Percentiles rank a stretch among this genome's conserved stretches.
These are phyloP conservation scores for Cenchrus fungigraminus DNA, from an alignment of 176 grass and related monocot species.

Conservation along the genomic window DNA sequence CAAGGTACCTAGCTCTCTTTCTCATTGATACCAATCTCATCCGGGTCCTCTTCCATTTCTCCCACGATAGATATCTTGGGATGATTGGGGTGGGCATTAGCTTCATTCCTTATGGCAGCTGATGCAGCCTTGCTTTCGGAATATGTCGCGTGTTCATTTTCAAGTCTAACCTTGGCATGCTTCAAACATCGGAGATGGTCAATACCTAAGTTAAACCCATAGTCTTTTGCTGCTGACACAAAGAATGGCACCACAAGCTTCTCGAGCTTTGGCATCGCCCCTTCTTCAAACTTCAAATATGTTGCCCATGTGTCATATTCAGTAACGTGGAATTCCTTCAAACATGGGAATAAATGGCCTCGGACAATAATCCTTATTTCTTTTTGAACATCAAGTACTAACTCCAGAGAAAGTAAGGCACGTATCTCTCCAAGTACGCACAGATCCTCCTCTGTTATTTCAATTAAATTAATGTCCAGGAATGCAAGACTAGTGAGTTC, in stretches of 20 bases:
- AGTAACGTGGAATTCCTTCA: neutral
- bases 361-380: neutral
- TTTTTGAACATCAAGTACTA: neutral
- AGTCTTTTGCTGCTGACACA: neutral
- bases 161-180: neutral
- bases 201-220: constrained; percentile 21
- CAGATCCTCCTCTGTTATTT: neutral
- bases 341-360: neutral
- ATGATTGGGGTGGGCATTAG: neutral
- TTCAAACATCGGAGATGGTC: neutral
- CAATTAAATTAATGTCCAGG: neutral
- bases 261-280: neutral
- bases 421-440: neutral
- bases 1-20: neutral
- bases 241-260: neutral
- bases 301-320: rapidly evolving
- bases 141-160: rapidly evolving
- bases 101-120: constrained; percentile 4
- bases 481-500: neutral
- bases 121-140: neutral
- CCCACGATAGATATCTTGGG: neutral
- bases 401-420: neutral
- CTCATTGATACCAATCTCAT: neutral
- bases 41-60: neutral
- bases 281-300: neutral